Evolutionary conservation across 352 stramenopile genomes (phyloP), one percentile per base, ranked within the genome.

Genomic region (Thraustochytrium striatum): DNA sequence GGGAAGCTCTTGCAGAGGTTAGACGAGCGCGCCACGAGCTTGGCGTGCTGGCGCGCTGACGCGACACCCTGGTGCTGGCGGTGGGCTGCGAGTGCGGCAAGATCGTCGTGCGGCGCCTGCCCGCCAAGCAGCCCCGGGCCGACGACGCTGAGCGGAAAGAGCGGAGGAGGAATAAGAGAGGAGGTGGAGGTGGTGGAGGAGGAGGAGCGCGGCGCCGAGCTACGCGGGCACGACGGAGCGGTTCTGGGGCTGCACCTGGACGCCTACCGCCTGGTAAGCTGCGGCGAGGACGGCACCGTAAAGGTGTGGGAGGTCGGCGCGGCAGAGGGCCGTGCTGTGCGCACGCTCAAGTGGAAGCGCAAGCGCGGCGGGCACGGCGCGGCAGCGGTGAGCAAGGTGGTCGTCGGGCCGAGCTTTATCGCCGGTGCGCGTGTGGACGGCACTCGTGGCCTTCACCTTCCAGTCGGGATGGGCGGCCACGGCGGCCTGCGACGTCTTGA

Each of bases 361-460:
- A 70, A 70, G 35, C 59, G 53, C 38, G 30, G 65, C 9, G 39
- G 21, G 16, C 32, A 55, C 16, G 16, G 47, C 47, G 16, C 16
- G 47, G 47, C 47, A 25, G 16, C 39, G 32, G 28, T 75, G 19
- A 70, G 21, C 13, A 16, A 70, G 21, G 41, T 75, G 13, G 8
- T 75, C 9, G 65, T 75, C 3, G 65, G 65, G 28, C 5, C 52
- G 5, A 44, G 5, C 30, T 75, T 62, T 8, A 43, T 75, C 5
- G 65, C 52, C 21, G 65, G 30, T 5, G 28, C 52, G n/a, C 44
- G 65, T 19, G 7, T 3, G 5, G 47, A 75, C 36, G 65, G 65
- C n/a, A 44, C 65, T 75, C 50, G 44, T 75, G 8, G 65, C 65
- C n/a, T 75, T 75, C 39, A 75, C 65, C 5, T 7, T 61, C 16